Percentiles rank a stretch among this genome's conserved stretches.
phyloP scores from a whole-genome alignment of 306 rosid species.

The Cicer chorassanicum region DNA sequence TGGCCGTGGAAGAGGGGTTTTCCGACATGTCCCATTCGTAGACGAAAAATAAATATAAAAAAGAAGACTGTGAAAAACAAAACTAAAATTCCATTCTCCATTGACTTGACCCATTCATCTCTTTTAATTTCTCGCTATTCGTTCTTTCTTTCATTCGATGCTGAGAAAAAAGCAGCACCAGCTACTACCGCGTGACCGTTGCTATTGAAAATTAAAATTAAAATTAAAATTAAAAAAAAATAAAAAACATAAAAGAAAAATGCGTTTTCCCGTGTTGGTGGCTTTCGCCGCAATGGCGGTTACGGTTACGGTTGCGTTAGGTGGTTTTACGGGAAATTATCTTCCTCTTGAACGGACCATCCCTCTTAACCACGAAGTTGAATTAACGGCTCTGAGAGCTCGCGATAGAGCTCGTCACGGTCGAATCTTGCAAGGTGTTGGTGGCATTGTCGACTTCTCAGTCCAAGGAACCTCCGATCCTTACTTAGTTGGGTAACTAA shows the following conservation, averaged over 20 bases:
- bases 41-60: background rate
- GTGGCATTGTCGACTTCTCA: slow-evolving; percentile 85
- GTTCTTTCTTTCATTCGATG: slow-evolving; percentile 47
- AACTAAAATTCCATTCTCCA: background rate
- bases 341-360: slow-evolving; percentile 78
- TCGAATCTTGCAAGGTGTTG: slow-evolving; percentile 73
- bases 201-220: slow-evolving; percentile 36
- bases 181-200: slow-evolving; percentile 38
- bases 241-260: slow-evolving; percentile 35
- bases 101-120: slow-evolving; percentile 3
- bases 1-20: background rate
- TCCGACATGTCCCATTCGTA: background rate
- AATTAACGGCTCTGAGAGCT: slow-evolving; percentile 62
- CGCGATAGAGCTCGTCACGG: slow-evolving; percentile 76
- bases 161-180: slow-evolving; percentile 34
- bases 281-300: slow-evolving; percentile 40
- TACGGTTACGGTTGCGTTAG: slow-evolving; percentile 50
- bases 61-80: background rate
- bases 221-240: background rate
- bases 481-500: slow-evolving; percentile 68
- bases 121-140: background rate
- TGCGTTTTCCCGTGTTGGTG: slow-evolving; percentile 53
- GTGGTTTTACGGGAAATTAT: slow-evolving; percentile 50
- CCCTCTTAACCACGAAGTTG: slow-evolving; percentile 61
- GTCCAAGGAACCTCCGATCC: slow-evolving; percentile 95